Conservation (phyloP, 345 rosid species). For the Geranium rotundifolium region DNA sequence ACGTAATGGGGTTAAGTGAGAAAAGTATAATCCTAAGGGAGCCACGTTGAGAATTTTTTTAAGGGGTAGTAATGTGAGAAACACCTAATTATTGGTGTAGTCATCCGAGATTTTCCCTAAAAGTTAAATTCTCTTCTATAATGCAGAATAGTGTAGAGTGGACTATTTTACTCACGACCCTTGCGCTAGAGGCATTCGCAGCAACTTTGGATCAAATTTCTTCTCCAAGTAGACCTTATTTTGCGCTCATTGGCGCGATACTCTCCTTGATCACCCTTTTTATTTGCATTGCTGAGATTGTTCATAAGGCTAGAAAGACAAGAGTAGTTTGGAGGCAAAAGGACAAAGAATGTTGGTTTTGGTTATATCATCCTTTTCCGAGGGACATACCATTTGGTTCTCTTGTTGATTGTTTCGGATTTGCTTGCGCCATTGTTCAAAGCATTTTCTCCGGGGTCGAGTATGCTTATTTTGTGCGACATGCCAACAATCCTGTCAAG, state of each 20-base stretch:
- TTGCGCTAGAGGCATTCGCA: background rate
- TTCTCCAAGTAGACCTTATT: background rate
- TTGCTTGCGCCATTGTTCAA: background rate
- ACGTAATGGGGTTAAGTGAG: too few species aligned
- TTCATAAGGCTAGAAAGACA: background rate
- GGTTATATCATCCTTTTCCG: background rate
- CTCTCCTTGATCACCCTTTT: background rate
- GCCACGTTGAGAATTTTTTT: too few species aligned
- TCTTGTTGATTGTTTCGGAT: background rate
- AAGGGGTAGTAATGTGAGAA: too few species aligned
- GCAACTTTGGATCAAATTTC: background rate
- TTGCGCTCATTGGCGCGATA: background rate
- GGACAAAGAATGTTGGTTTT: background rate
- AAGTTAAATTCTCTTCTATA: background rate
- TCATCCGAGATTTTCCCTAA: too few species aligned
- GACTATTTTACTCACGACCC: background rate
- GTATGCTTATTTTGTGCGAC: background rate
- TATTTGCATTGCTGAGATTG: background rate
- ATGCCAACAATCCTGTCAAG: background rate
- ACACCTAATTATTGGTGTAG: too few species aligned
- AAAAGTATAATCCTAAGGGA: too few species aligned
- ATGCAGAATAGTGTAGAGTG: background rate
- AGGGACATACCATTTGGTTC: background rate
- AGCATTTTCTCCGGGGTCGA: background rate
- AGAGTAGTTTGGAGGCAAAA: background rate